Conservation (phyloP, 805 yeast species). For the Yarrowia divulgata region DNA sequence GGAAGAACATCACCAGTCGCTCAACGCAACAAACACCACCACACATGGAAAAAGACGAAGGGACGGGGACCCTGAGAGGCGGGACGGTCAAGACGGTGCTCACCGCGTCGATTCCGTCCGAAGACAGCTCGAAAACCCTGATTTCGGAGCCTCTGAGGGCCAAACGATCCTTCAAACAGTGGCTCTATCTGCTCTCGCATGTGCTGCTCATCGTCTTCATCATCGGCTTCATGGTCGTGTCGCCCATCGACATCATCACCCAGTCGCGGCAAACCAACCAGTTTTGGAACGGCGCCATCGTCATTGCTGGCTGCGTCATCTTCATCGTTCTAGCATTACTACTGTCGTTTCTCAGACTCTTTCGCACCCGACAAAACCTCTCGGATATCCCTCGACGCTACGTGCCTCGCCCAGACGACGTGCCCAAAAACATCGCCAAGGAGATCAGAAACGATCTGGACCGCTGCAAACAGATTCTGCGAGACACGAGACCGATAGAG, state of each 20-base stretch:
- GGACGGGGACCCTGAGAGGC: constrained; percentile 38
- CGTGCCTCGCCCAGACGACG: constrained; percentile 69
- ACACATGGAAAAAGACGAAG: constrained; percentile 36
- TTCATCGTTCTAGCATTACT: constrained; percentile 65
- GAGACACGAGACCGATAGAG: constrained; percentile 55
- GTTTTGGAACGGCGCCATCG: constrained; percentile 82
- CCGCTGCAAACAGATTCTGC: constrained; percentile 55
- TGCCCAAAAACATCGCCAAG: constrained; percentile 58
- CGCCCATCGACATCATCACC: constrained; percentile 81
- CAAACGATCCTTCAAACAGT: constrained; percentile 37
- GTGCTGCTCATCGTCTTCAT: constrained; percentile 47
- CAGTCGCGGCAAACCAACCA: constrained; percentile 67
- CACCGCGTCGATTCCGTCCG: constrained; percentile 33
- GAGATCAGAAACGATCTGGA: constrained; percentile 54
- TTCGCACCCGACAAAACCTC: constrained; percentile 63
- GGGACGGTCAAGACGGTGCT: constrained; percentile 35
- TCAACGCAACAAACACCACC: constrained; percentile 15
- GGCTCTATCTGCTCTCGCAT: constrained; percentile 48
- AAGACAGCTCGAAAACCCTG: constrained; percentile 36
- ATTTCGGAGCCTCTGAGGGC: constrained; percentile 19
- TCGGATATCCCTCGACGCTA: constrained; percentile 82
- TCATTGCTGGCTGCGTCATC: constrained; percentile 47
- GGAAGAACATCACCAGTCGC: constrained; percentile 24
- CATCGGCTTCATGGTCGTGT: constrained; percentile 68
- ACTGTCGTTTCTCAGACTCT: constrained; percentile 65